These are phyloP conservation scores for Hypholoma fasciculare DNA, from an alignment of 768 basidiomycete species.

Conservation along the genomic window DNA sequence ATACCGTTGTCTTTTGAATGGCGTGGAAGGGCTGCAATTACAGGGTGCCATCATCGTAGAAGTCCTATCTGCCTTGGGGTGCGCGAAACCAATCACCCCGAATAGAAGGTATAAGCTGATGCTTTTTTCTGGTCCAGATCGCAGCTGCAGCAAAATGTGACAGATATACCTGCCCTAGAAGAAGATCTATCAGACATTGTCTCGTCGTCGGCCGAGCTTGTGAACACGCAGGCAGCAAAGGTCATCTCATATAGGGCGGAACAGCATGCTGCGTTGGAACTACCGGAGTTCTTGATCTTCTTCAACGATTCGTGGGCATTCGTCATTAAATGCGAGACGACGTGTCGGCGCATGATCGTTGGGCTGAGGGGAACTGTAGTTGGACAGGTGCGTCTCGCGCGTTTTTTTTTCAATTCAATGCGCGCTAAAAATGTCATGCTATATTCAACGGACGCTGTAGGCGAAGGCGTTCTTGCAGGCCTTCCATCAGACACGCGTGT, in stretches of 20 bases:
- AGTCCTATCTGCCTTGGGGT: constrained; percentile 50
- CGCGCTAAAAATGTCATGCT: constrained; percentile 7
- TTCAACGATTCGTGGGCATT: constrained; percentile 91
- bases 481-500: constrained; percentile 83
- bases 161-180: constrained; percentile 45
- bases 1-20: constrained; percentile 61
- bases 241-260: constrained; percentile 77
- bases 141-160: constrained; percentile 25
- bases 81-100: not conserved
- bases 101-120: not conserved
- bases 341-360: constrained; percentile 91
- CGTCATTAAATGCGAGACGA: constrained; percentile 82
- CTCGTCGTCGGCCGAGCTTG: constrained; percentile 79
- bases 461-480: constrained; percentile 84
- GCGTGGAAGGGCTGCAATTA: constrained; percentile 65
- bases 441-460: constrained; percentile 32
- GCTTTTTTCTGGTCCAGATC: constrained; percentile 27
- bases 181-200: constrained; percentile 79
- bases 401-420: not conserved
- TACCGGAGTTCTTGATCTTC: constrained; percentile 75
- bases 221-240: constrained; percentile 80
- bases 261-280: constrained; percentile 69
- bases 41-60: constrained; percentile 60
- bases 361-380: constrained; percentile 85
- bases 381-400: constrained; percentile 57